Percentiles rank a stretch among this genome's conserved stretches.
Evolutionary conservation across 768 basidiomycete species (phyloP).

Genomic region (Phylloporus rhodoxanthus): DNA sequence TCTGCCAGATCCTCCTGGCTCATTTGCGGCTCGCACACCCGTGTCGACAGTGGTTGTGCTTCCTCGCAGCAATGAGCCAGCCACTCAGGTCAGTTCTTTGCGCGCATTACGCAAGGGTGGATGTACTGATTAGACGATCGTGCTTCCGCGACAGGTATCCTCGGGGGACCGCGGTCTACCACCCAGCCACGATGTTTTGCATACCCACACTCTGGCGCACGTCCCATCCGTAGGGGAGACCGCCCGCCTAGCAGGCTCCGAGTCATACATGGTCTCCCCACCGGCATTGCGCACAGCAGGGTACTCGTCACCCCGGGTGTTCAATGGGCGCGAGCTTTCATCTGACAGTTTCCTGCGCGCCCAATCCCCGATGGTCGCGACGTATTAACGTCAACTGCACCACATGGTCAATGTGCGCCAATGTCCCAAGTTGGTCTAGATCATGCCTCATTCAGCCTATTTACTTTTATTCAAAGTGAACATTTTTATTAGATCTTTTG

Average conservation of each 20-base stretch:
- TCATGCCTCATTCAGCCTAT: neutral
- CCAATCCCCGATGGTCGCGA: conserved; percentile 20
- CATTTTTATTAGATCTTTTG: neutral
- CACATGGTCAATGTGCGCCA: conserved; percentile 9
- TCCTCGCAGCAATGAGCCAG: neutral
- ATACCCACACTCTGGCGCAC: neutral
- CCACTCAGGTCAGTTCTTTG: conserved; percentile 13
- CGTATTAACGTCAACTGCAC: conserved; percentile 14
- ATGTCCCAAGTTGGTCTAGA: neutral
- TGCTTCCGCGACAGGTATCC: conserved; percentile 3
- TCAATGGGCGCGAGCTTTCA: conserved; percentile 24
- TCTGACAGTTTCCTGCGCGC: conserved; percentile 23
- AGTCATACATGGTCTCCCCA: conserved; percentile 34
- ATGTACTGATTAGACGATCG: neutral
- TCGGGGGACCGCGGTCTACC: conserved; percentile 7
- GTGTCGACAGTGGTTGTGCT: neutral
- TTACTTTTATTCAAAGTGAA: neutral
- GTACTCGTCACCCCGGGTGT: conserved; percentile 16
- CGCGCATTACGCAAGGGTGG: neutral
- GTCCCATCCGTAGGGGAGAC: conserved; percentile 27
- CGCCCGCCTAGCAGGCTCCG: conserved; percentile 13
- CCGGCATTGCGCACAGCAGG: conserved; percentile 34
- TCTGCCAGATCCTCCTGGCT: conserved; percentile 1
- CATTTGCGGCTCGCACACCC: conserved; percentile 1
- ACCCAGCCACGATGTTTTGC: conserved; percentile 14